Base-by-base conservation (phyloP, 1,284 basidiomycete genomes). In the Athelia psychrophila region DNA sequence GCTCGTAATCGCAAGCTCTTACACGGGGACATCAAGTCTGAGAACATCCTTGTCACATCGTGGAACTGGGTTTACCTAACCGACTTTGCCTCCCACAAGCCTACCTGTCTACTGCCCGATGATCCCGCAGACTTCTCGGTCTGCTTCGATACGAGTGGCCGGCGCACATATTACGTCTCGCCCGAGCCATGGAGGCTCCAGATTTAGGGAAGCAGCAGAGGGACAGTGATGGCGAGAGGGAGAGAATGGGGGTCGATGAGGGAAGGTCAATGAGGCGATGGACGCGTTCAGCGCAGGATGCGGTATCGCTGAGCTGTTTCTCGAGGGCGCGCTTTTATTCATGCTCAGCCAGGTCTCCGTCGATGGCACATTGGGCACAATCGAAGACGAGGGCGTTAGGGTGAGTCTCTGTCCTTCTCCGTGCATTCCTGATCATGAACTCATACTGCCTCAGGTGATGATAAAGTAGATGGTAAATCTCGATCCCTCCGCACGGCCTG, bases 111-210 rank as follows among this genome's bases (percentile, higher is more conserved):
- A 5, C 97, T 97, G 0, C 82, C 98, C 36, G 94, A 99, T 64
- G 96, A 99, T 64, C 97, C 97, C 0, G 87, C 95, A 3, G 95
- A 98, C 71, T 99, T 98, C 69, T 95, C 94, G 3, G 96, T 95
- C 76, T 99, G 89, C 79, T 99, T 96, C 68, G 97, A 99, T 68
- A 96, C 94, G 2, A 95, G 93, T 9, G 93, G 91, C 1, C 78
- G 93, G 9, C 80, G 97, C 4, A 96, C 93, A 2, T 99, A 97
- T 67, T 98, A 99, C 64, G 77, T 99, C 54, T 97, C 97, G 0
- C 97, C 97, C 0, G 97, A 99, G 63, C 79, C 97, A 9, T 99
- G 3, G 75, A 71, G 51, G 81, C 81, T 54, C 84, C 84, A 0
- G 88, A 89, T 40, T 86, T 88, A 53, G 85, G 79, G 51, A 81